Percentiles rank a stretch among this genome's conserved stretches.
These are phyloP conservation scores for Sonneratia caseolaris DNA, from an alignment of 345 rosid species.

Conservation along the genomic window DNA sequence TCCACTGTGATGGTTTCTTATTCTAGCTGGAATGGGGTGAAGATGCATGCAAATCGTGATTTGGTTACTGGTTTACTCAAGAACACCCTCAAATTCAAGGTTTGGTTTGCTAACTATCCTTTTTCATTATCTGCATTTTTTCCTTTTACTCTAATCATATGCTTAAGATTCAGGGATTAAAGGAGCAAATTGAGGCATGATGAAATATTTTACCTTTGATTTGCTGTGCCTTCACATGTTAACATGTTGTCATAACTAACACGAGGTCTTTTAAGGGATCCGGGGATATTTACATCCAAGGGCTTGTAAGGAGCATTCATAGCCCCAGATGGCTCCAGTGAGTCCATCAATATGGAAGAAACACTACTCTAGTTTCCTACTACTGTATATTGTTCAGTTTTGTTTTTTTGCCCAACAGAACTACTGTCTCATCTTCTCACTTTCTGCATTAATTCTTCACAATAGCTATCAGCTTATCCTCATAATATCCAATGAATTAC, in stretches of 20 bases:
- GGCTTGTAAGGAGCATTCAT: not conserved
- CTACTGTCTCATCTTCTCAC: not conserved
- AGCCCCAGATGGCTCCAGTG: not conserved
- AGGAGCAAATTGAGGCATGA: not conserved
- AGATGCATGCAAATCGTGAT: slow-evolving; percentile 82
- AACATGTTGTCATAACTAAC: not conserved
- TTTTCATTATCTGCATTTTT: not conserved
- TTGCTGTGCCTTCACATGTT: not conserved
- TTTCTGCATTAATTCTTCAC: not conserved
- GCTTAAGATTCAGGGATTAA: not conserved
- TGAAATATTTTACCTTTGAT: not conserved
- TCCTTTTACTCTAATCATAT: not conserved
- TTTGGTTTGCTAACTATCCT: slow-evolving; percentile 9
- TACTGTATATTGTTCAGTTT: not conserved
- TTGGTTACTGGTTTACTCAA: slow-evolving; percentile 76
- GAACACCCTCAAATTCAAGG: slow-evolving; percentile 70
- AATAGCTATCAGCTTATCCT: not conserved
- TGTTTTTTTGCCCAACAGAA: not conserved
- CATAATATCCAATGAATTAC: not conserved
- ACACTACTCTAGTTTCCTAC: not conserved
- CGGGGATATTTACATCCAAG: not conserved
- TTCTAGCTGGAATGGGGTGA: slow-evolving; percentile 91
- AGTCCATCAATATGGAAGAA: not conserved
- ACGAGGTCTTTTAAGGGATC: not conserved
- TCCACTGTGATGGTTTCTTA: slow-evolving; percentile 91